Percentiles rank a stretch among this genome's conserved stretches.
phyloP scores from a whole-genome alignment of 2,329 filamentous ascomycete species.

The Fusarium transvaalense region DNA sequence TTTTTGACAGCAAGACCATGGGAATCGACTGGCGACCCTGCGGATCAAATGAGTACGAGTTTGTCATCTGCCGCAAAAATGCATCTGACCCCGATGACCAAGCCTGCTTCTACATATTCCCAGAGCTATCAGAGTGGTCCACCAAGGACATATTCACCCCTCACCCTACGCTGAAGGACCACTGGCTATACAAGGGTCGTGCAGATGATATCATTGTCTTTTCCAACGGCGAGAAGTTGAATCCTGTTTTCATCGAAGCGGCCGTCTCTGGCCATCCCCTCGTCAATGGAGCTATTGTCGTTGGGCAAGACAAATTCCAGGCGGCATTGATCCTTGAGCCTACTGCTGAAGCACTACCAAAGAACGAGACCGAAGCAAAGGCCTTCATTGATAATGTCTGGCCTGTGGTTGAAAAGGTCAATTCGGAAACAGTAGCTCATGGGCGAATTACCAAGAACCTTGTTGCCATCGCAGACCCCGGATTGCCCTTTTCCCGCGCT shows the following conservation, averaged over 20 bases:
- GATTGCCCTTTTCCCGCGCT: background rate
- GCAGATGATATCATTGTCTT: constrained; percentile 17
- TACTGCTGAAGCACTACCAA: background rate
- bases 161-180: background rate
- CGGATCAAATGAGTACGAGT: background rate
- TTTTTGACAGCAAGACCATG: background rate
- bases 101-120: background rate
- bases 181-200: constrained; percentile 9
- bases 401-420: background rate
- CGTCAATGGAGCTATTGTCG: background rate
- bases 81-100: background rate
- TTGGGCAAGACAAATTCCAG: background rate
- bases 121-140: constrained; percentile 9
- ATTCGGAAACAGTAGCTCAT: background rate
- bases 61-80: constrained; percentile 5
- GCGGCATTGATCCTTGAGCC: constrained; percentile 19
- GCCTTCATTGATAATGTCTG: background rate
- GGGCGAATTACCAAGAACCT: background rate
- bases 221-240: constrained; percentile 2
- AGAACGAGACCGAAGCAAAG: fast-evolving
- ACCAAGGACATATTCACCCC: constrained; percentile 10
- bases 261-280: background rate
- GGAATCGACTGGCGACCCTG: constrained; percentile 1
- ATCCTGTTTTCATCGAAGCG: constrained; percentile 1
- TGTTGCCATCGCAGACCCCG: background rate